Base-by-base conservation (phyloP, 768 basidiomycete genomes). In the Brasilioporus rufonigricans region DNA sequence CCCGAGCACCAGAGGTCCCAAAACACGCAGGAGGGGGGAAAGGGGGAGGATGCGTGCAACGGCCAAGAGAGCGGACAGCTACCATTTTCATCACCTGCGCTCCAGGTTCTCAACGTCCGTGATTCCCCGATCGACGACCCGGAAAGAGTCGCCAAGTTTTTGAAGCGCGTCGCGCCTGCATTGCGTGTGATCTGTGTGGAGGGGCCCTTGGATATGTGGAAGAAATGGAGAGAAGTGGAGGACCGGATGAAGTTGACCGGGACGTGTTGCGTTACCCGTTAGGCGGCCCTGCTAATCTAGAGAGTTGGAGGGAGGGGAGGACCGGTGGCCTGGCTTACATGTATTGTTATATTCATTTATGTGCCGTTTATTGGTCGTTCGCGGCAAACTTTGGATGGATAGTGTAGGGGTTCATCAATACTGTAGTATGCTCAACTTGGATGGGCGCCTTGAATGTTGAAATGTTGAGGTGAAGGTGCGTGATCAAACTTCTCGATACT, bases 201-300 rank as follows among this genome's bases (percentile, higher is more conserved):
- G 23, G 67, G 64, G 2, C 57, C 60, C 23, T 40, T 66, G 56
- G 69, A 68, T 16, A 59, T 66, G 48, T 69, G 64, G 67, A 59
- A 44, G n/a, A 71, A 55, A 21, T 68, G 67, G 67, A 57, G 61
- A 38, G 66, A 67, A 9, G 65, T 67, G 26, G 65, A 67, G 33
- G 53, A 65, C 23, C 53, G 55, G 35, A 65, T 65, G 57, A 59
- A 53, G 35, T 47, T 61, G 50, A 24, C 27, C 1, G 56, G 43
- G 26, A 31, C 50, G 11, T 55, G 40, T 36, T 53, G 32, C 52
- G 38, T 21, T 19, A 3, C 11, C 8, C 23, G 5, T 33, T 31
- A 9, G 24, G n/a, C n/a, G n/a, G n/a, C n/a, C n/a, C n/a, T n/a
- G n/a, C n/a, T n/a, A n/a, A n/a, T n/a, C n/a, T n/a, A n/a, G n/a